phyloP scores from a whole-genome alignment of 2,329 filamentous ascomycete genomes.

The Calonectria ilicicola region DNA sequence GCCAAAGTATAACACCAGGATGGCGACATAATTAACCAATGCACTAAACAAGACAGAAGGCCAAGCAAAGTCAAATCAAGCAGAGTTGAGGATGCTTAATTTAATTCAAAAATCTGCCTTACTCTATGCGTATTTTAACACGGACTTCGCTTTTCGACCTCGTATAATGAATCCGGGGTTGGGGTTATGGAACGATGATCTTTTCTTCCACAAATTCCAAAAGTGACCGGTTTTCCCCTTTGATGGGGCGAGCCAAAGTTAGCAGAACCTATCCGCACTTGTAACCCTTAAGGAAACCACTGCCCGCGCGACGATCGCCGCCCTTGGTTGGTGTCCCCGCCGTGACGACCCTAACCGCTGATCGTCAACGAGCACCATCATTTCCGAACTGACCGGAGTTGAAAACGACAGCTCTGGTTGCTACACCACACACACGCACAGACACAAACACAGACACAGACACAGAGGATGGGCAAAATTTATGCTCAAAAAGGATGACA shows the following conservation, averaged over 20 bases:
- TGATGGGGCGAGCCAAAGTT: not conserved
- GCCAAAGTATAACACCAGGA: not conserved
- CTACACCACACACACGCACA: too few relatives aligned
- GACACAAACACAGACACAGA: too few relatives aligned
- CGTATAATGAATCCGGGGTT: not conserved
- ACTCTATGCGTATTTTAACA: not conserved
- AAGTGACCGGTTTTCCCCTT: not conserved
- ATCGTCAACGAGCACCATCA: conserved; percentile 13
- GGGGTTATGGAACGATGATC: not conserved
- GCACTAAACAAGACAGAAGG: not conserved
- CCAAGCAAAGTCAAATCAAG: not conserved
- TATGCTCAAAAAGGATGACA: not conserved
- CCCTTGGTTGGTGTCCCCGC: conserved; percentile 9
- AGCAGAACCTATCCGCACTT: not conserved
- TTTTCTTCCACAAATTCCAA: not conserved
- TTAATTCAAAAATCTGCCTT: not conserved
- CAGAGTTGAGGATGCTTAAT: not conserved
- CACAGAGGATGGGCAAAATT: conserved; percentile 11
- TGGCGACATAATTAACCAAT: not conserved
- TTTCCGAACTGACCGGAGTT: not conserved
- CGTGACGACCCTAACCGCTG: conserved; percentile 13
- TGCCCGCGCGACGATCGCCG: conserved; percentile 14
- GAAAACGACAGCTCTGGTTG: not conserved
- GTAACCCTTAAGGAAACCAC: not conserved
- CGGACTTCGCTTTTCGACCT: not conserved